These are phyloP conservation scores for Suillus hirtellus DNA, from an alignment of 768 basidiomycete genomes.

Conservation along the genomic window DNA sequence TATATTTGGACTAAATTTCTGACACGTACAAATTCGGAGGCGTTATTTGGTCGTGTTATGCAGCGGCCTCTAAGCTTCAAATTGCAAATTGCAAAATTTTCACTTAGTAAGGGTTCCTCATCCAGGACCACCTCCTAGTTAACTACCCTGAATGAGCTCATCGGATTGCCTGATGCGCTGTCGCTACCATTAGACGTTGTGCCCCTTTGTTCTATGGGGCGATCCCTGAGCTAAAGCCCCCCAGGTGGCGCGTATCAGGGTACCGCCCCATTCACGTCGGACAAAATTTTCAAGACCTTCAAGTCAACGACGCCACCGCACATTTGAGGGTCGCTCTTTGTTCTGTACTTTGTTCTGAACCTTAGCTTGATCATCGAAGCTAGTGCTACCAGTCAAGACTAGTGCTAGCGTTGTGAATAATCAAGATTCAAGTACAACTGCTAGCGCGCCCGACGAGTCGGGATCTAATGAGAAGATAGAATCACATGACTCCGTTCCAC, in stretches of 20 bases:
- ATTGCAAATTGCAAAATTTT: neutral
- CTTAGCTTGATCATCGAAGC: neutral
- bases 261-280: neutral
- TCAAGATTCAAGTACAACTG: neutral
- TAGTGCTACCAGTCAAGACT: neutral
- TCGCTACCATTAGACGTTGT: neutral
- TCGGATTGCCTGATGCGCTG: no score
- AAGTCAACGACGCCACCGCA: neutral
- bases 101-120: no score
- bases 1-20: slow-evolving; percentile 10
- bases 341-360: neutral
- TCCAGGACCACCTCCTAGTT: neutral
- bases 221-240: neutral
- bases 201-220: neutral
- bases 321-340: neutral
- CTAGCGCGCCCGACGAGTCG: no score
- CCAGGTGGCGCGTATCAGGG: neutral
- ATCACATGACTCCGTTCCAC: neutral
- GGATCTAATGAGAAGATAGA: neutral
- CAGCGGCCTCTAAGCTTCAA: neutral
- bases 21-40: slow-evolving; percentile 22
- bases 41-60: slow-evolving; percentile 20
- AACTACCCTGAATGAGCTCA: neutral
- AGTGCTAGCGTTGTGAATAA: no score
- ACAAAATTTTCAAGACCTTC: neutral